A percentile compares a stretch with the other conserved stretches of the same genome.
Conservation (phyloP, 2,329 filamentous ascomycete genomes). For the Helminthosporium solani region DNA sequence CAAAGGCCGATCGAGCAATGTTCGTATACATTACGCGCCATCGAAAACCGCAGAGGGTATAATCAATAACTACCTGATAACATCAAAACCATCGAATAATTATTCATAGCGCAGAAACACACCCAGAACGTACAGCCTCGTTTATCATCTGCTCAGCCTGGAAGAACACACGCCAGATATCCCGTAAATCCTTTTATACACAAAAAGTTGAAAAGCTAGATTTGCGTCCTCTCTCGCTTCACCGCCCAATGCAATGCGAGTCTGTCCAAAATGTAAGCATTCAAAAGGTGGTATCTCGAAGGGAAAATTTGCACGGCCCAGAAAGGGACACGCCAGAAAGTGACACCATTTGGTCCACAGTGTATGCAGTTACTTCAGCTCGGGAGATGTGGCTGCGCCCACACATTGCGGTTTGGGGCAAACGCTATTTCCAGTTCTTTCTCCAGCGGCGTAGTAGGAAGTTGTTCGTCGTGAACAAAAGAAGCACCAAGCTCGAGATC, state of each 20-base stretch:
- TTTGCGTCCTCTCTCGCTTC: not conserved
- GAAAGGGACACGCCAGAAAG: not conserved
- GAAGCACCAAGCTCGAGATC: conserved; percentile 31
- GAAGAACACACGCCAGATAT: not conserved
- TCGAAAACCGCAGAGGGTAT: too few relatives aligned
- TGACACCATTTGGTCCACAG: not conserved
- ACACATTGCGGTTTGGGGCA: conserved; percentile 17
- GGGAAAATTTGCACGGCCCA: not conserved
- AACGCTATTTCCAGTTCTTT: conserved; percentile 37
- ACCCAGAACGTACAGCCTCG: not conserved
- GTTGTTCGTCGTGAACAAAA: conserved; percentile 12
- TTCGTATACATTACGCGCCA: too few relatives aligned
- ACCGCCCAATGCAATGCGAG: conserved; percentile 1
- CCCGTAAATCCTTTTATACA: not conserved
- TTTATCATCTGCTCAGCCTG: not conserved
- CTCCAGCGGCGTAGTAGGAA: conserved; percentile 17
- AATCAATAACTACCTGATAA: too few relatives aligned
- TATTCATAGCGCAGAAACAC: not conserved
- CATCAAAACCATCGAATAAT: not conserved
- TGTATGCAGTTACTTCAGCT: not conserved
- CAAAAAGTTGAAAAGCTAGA: not conserved
- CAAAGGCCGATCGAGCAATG: too few relatives aligned
- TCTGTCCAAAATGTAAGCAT: not conserved
- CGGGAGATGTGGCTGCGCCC: conserved; percentile 5
- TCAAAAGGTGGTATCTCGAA: not conserved